phyloP scores from a whole-genome alignment of 352 stramenopile species.

The Phytophthora chlamydospora region DNA sequence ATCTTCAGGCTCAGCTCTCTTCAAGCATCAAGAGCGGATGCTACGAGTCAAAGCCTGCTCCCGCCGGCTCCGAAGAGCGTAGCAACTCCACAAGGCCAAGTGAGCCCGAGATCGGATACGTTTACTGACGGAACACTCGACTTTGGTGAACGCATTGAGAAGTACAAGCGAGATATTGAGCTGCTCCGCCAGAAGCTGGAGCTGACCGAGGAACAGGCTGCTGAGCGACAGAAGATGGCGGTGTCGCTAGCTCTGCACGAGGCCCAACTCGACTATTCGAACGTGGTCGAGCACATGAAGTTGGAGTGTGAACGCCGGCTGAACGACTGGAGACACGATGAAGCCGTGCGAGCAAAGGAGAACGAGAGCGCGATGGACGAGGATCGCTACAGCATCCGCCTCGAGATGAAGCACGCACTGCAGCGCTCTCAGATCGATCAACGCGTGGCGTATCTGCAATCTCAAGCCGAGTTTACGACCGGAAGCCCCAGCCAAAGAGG shows the following conservation, averaged over 20 bases:
- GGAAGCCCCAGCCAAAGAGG: background rate
- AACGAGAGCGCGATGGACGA: conserved; percentile 58
- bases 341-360: conserved; percentile 62
- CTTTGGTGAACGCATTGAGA: conserved; percentile 53
- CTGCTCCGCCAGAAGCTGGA: conserved; percentile 61
- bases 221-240: conserved; percentile 59
- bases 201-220: conserved; percentile 52
- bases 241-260: conserved; percentile 57
- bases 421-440: conserved; percentile 72
- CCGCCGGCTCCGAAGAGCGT: conserved; percentile 9
- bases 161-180: conserved; percentile 73
- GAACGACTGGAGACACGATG: conserved; percentile 60
- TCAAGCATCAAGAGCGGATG: conserved; percentile 43
- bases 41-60: conserved; percentile 32
- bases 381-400: conserved; percentile 67
- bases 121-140: conserved; percentile 11
- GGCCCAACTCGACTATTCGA: conserved; percentile 51
- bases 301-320: conserved; percentile 55
- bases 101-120: background rate
- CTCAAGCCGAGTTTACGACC: conserved; percentile 30
- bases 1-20: conserved; percentile 73
- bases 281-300: conserved; percentile 52
- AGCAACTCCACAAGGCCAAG: conserved; percentile 1
- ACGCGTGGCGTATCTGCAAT: conserved; percentile 53
- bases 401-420: conserved; percentile 67